Percentiles rank a stretch among this genome's conserved stretches.
These are phyloP conservation scores for Rehmannia glutinosa DNA, from an alignment of 257 asterid genomes.

Conservation along the genomic window DNA sequence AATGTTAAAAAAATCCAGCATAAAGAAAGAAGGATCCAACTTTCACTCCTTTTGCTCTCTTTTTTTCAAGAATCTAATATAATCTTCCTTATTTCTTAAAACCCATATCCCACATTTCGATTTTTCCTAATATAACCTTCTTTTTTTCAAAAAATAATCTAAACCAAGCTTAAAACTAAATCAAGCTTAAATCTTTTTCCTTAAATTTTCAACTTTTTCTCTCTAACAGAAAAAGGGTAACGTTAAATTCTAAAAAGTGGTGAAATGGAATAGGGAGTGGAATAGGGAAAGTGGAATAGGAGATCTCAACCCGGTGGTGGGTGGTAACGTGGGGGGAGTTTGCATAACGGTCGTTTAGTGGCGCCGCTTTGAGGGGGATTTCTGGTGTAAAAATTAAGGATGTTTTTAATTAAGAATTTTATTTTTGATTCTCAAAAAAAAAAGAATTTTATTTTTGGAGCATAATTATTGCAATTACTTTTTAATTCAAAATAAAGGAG, in stretches of 20 bases:
- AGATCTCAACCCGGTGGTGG: too few relatives aligned
- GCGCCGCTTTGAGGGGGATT: constrained; percentile 33
- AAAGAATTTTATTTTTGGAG: neutral
- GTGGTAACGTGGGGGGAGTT: constrained; percentile 52
- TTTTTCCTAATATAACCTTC: neutral
- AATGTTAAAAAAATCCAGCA: constrained; percentile 3
- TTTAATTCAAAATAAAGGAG: neutral
- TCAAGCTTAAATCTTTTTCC: constrained; percentile 1
- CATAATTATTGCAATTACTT: neutral
- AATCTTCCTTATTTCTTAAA: neutral
- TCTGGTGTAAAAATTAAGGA: neutral
- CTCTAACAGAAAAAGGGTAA: constrained; percentile 1
- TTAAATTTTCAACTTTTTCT: neutral
- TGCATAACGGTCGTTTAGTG: constrained; percentile 40
- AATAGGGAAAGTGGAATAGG: too few relatives aligned
- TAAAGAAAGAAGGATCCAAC: neutral
- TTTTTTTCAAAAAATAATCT: too few relatives aligned
- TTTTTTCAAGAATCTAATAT: constrained; percentile 11
- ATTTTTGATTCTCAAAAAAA: neutral
- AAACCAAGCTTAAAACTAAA: neutral
- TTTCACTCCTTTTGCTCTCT: constrained; percentile 11
- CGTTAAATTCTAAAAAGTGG: constrained; percentile 17
- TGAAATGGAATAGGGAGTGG: too few relatives aligned
- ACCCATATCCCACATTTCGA: constrained; percentile 11
- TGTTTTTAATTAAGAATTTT: neutral